Evolutionary conservation across 2,329 filamentous ascomycete species (phyloP).

Genomic region (Chrysoporthe cubensis): DNA sequence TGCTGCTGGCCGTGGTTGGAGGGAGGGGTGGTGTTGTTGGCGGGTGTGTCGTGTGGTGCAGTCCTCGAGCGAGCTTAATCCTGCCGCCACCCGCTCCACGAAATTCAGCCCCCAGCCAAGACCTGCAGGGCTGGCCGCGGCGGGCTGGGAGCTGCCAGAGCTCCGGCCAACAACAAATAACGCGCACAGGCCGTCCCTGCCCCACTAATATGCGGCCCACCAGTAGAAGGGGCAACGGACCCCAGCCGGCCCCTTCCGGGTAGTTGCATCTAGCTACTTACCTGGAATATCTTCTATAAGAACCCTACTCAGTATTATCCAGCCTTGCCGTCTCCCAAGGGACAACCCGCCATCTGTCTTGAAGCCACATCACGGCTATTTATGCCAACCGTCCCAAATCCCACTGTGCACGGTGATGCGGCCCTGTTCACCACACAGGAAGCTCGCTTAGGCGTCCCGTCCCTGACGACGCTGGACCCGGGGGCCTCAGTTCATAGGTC

Average conservation of each 20-base stretch:
- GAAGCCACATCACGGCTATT: too few relatives aligned
- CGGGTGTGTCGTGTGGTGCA: conserved; percentile 20
- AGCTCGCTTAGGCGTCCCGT: too few relatives aligned
- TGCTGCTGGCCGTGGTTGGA: conserved; percentile 11
- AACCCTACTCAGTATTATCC: too few relatives aligned
- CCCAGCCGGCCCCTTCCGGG: conserved; percentile 8
- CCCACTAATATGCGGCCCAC: conserved; percentile 27
- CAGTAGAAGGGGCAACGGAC: conserved; percentile 28
- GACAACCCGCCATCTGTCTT: too few relatives aligned
- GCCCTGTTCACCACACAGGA: too few relatives aligned
- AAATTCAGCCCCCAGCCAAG: conserved; percentile 17
- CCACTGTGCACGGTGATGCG: too few relatives aligned
- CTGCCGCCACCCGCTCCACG: conserved; percentile 1
- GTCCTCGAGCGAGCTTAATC: background rate
- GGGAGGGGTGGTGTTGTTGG: conserved; percentile 4
- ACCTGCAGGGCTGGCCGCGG: conserved; percentile 2
- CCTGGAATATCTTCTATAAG: too few relatives aligned
- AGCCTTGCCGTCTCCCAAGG: too few relatives aligned
- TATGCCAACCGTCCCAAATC: too few relatives aligned
- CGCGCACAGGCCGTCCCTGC: conserved; percentile 30
- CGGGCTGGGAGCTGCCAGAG: conserved; percentile 16
- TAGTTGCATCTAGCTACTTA: background rate
- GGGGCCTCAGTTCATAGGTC: too few relatives aligned
- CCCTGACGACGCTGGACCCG: too few relatives aligned
- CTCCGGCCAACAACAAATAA: conserved; percentile 39